phyloP scores from a whole-genome alignment of 2,329 filamentous ascomycete genomes.

The Ploettnerulaceae sp. region DNA sequence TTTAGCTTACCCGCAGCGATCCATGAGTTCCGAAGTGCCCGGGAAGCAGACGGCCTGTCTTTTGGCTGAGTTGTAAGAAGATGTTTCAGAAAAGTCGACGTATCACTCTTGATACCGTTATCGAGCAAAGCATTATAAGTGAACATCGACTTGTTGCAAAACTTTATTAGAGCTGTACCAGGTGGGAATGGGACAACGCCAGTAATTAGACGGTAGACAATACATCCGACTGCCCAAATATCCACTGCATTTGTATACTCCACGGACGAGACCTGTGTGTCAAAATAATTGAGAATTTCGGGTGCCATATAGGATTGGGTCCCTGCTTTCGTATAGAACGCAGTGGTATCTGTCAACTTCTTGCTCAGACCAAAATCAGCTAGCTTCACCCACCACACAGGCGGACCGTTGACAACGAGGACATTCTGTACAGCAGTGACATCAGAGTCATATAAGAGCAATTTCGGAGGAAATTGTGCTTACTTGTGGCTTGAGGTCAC shows the following conservation, averaged over 20 bases:
- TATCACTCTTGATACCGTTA: constrained; percentile 3
- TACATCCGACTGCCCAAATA: constrained; percentile 17
- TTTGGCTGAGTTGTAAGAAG: background rate
- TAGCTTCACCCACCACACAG: constrained; percentile 71
- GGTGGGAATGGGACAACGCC: constrained; percentile 9
- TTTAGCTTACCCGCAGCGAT: background rate
- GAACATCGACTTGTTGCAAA: constrained; percentile 8
- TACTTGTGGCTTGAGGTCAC: constrained; percentile 12
- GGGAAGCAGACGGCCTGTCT: constrained; percentile 1
- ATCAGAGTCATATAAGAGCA: too few species aligned
- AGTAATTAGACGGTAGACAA: constrained; percentile 6
- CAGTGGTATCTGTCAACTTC: constrained; percentile 17
- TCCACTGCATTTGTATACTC: constrained; percentile 15
- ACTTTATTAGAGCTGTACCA: background rate
- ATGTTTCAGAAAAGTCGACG: background rate
- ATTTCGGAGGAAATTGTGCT: too few species aligned
- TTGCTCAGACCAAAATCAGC: constrained; percentile 82
- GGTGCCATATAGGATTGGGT: constrained; percentile 21
- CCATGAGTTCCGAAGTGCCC: constrained; percentile 1
- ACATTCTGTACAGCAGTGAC: constrained; percentile 12
- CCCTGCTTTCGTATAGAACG: constrained; percentile 11
- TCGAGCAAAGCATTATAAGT: constrained; percentile 1
- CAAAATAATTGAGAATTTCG: constrained; percentile 12
- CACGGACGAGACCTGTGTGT: background rate
- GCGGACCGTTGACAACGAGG: constrained; percentile 3